Percentiles rank a stretch among this genome's conserved stretches.
These are phyloP conservation scores for Rhizopus stolonifer DNA, from an alignment of 371 early-diverging fungal genomes.

Conservation along the genomic window DNA sequence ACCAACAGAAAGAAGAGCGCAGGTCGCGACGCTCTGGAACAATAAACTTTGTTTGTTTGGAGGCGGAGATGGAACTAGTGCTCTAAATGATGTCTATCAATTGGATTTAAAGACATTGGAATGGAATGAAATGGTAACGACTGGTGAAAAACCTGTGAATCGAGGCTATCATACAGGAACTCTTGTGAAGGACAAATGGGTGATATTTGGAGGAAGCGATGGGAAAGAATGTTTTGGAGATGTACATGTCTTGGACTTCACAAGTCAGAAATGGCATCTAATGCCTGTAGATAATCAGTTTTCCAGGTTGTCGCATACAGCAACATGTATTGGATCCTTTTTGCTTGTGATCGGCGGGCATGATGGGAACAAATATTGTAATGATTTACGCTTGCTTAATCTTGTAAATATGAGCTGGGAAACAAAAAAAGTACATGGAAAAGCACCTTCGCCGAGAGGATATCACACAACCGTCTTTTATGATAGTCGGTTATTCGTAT, in stretches of 20 bases:
- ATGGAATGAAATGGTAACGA: slow-evolving; percentile 59
- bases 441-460: slow-evolving; percentile 73
- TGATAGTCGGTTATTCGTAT: slow-evolving; percentile 78
- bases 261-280: slow-evolving; percentile 53
- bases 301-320: slow-evolving; percentile 78
- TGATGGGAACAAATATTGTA: slow-evolving; percentile 77
- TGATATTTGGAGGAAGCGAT: slow-evolving; percentile 88
- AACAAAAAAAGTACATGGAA: slow-evolving; percentile 69
- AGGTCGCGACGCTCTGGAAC: slow-evolving; percentile 55
- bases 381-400: slow-evolving; percentile 77
- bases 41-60: slow-evolving; percentile 78
- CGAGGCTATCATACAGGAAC: slow-evolving; percentile 88
- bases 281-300: slow-evolving; percentile 55
- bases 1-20: slow-evolving; percentile 21
- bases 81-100: slow-evolving; percentile 56
- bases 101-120: slow-evolving; percentile 27
- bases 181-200: slow-evolving; percentile 73
- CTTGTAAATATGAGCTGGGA: slow-evolving; percentile 86
- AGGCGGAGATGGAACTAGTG: slow-evolving; percentile 83
- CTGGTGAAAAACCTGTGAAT: slow-evolving; percentile 63
- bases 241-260: slow-evolving; percentile 73
- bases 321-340: slow-evolving; percentile 82
- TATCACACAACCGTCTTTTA: slow-evolving; percentile 80
- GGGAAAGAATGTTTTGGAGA: slow-evolving; percentile 87
- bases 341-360: slow-evolving; percentile 87